Evolutionary conservation across 2,329 filamentous ascomycete genomes (phyloP), one percentile per base, ranked within the genome.

Genomic region (Ceratocystis huliohia): DNA sequence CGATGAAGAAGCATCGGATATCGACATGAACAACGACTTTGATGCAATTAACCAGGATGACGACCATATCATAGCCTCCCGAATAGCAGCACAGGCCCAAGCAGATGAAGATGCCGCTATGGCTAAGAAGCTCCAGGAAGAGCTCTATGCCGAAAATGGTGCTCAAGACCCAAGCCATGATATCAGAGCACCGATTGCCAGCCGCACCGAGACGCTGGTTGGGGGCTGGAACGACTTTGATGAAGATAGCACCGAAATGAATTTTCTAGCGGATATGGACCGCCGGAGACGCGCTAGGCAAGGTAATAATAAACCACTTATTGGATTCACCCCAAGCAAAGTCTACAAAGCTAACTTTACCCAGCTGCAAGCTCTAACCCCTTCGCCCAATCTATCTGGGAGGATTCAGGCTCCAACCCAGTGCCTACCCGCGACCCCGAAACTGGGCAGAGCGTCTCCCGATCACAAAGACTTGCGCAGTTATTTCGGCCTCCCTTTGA

Each of bases 401-500:
- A 76, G 20, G 73, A 75, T 4, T 5, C 56, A 44, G 28, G 70
- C 2, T 59, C 70, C 17, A 46, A 63, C 10, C 61, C 59, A 33
- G 8, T 33, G 37, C 20, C 63, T 30, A 44, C 44, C 2, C 41
- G 63, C 17, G 56, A 67, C 33, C 68, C 71, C 20, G 63, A 69
- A 22, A 67, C 66, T 63, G 69, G 28, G 1, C 62, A 63, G 30
- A 63, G 46, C 30, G 81, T 69, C 5, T 80, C 81, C 50, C 91
- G 94, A 73, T 84, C 88, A 8, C 88, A 82, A 70, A 85, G 89
- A 71, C 85, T 99, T 3, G 91, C 93, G 46, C 90, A 97, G 73
- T 84, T 99, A 69, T 99, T 95, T 76, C 84, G 92, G 48, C 94
- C 94, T 1, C 94, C 94, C 0, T 94, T 92, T 74, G 91, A 96